Base-by-base conservation (phyloP, 2,329 filamentous ascomycete genomes). In the Penicillium frequentans region DNA sequence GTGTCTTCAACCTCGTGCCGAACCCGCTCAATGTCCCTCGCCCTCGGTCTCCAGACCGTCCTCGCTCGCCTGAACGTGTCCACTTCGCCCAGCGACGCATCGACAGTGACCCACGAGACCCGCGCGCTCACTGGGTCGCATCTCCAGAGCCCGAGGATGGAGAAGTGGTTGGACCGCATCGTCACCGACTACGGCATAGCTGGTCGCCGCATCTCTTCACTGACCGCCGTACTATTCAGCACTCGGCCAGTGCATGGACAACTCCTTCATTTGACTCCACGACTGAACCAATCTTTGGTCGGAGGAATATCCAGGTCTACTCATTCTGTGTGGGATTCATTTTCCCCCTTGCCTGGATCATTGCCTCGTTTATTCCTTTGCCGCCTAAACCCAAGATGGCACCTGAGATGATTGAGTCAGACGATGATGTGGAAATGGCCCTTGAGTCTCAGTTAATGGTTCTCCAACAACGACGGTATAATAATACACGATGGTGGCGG, bases 311-410 rank as follows among this genome's bases (percentile, higher is more conserved):
- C 47, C 91, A 96, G 73, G 82, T 93, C 29, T 78, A 89, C 52
- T 78, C 90, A 49, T 96, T 96, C 74, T 85, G 87, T 54, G 43
- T 88, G 47, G 91, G 91, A 24, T 96, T 96, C 68, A 77, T 93
- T 47, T 85, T 91, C 68, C 91, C 90, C 6, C 82, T 91, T 59
- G 89, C 88, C 54, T 96, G 91, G 91, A 90, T 93, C 77, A 79
- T 91, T 61, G 91, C 88, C 1, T 84, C 90, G 1, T 81, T 93
- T 53, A 78, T 95, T 13, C 90, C 90, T 1, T 75, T 96, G 7
- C 90, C 90, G 10, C 77, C 78, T 1, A 81, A 82, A 54, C 83
- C 86, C 0, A 68, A 70, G 9, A 75, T 79, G 21, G 66, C 75
- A 1, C 76, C 82, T 19, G 83, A 85, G 72, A 67, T 66, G 76